These are phyloP conservation scores for Talaromyces albobiverticillius DNA, from an alignment of 2,329 filamentous ascomycete species.

Conservation along the genomic window DNA sequence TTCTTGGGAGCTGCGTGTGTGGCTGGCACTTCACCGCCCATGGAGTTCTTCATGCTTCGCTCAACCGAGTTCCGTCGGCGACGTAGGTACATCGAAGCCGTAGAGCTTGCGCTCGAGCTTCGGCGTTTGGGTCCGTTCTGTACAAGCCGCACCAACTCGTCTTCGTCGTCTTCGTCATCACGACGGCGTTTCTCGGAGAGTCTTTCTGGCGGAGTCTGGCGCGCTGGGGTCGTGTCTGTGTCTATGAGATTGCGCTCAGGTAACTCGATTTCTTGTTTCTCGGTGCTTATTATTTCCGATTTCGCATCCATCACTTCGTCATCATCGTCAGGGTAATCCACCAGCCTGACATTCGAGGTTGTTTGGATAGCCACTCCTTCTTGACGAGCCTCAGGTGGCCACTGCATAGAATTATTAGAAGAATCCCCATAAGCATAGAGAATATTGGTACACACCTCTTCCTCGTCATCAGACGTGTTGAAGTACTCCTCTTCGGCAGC, in stretches of 20 bases:
- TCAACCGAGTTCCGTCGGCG: constrained; percentile 32
- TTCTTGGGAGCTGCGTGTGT: constrained; percentile 30
- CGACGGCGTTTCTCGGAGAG: constrained; percentile 84
- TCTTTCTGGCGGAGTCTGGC: constrained; percentile 63
- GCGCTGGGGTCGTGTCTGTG: constrained; percentile 26
- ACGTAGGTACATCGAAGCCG: constrained; percentile 30
- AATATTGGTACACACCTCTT: constrained; percentile 50
- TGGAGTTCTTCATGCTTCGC: constrained; percentile 27
- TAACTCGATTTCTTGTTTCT: constrained; percentile 22
- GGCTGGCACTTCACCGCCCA: constrained; percentile 16
- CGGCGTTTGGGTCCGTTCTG: constrained; percentile 42
- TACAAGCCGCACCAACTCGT: constrained; percentile 82
- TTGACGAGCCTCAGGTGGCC: constrained; percentile 35
- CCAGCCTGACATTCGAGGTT: constrained; percentile 66
- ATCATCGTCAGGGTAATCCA: constrained; percentile 91
- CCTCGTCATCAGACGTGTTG: constrained; percentile 82
- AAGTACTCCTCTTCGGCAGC: constrained; percentile 90
- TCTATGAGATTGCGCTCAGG: constrained; percentile 18
- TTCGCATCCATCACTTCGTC: constrained; percentile 57
- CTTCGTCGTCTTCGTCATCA: constrained; percentile 86
- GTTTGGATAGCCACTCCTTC: constrained; percentile 44
- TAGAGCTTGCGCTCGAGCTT: constrained; percentile 38
- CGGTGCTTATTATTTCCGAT: constrained; percentile 25
- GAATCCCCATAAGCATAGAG: background rate
- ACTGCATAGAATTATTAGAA: constrained; percentile 20